Conservation (phyloP, 176 grass and related monocot genomes). For the Lolium rigidum region DNA sequence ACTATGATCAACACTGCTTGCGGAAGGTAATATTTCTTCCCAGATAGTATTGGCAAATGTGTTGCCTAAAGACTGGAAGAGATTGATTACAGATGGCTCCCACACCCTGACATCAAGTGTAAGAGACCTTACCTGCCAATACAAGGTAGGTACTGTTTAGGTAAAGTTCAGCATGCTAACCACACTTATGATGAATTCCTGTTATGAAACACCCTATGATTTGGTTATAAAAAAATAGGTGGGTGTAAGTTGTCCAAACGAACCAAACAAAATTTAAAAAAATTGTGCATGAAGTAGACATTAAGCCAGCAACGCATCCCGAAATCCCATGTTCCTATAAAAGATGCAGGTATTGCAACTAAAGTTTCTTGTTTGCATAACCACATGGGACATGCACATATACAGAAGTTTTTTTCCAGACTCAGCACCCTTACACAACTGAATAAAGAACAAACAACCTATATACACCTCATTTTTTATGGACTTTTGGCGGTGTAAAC, state of each 20-base stretch:
- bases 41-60: constrained; percentile 89
- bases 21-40: constrained; percentile 77
- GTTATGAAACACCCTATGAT: neutral
- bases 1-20: constrained; percentile 52
- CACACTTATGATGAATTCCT: constrained; percentile 10
- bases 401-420: constrained; percentile 26
- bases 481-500: constrained; percentile 27
- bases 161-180: constrained; percentile 34
- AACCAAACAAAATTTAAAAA: neutral
- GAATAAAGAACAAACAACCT: constrained; percentile 11
- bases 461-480: constrained; percentile 1
- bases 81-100: constrained; percentile 96
- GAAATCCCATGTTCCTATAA: constrained; percentile 13
- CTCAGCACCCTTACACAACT: neutral
- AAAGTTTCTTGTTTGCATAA: constrained; percentile 24
- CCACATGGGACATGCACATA: constrained; percentile 8
- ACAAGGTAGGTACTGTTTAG: constrained; percentile 30
- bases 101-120: constrained; percentile 99
- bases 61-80: constrained; percentile 97
- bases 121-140: constrained; percentile 91
- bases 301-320: neutral
- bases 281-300: neutral
- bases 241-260: neutral
- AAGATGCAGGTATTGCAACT: neutral
- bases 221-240: neutral